A percentile compares a stretch with the other conserved stretches of the same genome.
Evolutionary conservation across 2,329 filamentous ascomycete species (phyloP).

Genomic region (Sporothrix variecibatus): DNA sequence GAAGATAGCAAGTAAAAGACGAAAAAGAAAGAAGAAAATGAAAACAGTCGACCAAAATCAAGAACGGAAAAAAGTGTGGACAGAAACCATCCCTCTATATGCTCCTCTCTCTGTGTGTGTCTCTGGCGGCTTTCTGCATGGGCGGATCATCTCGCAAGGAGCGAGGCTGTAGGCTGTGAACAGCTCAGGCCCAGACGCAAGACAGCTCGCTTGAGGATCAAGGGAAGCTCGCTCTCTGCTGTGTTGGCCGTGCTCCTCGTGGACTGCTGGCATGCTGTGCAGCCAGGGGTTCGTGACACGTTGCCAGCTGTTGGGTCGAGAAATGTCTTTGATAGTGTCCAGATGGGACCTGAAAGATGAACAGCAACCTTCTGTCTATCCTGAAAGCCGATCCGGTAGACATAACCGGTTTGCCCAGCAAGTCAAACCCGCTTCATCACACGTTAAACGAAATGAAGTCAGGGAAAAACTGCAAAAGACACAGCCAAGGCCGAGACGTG

Average conservation of each 20-base stretch:
- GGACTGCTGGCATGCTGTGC: too few species aligned
- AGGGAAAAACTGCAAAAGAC: background rate
- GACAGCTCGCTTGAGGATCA: conserved; percentile 10
- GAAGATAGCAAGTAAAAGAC: background rate
- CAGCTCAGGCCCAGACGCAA: background rate
- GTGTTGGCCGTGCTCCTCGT: background rate
- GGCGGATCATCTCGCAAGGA: background rate
- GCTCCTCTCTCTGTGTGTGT: background rate
- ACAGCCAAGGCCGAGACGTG: background rate
- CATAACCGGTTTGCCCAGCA: background rate
- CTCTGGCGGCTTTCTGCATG: background rate
- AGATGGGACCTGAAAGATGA: background rate
- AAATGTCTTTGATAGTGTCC: background rate
- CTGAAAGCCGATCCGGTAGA: background rate
- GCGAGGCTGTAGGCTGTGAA: background rate
- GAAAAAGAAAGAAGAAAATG: background rate
- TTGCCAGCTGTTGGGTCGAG: background rate
- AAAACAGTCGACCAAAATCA: background rate
- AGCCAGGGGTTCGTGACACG: background rate
- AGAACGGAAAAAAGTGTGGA: background rate
- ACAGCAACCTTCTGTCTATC: background rate
- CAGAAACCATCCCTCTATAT: background rate
- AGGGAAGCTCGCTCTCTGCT: background rate
- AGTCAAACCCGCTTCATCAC: background rate
- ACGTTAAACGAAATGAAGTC: background rate